Base-by-base conservation (phyloP, 805 yeast species). In the Lachancea nothofagi region DNA sequence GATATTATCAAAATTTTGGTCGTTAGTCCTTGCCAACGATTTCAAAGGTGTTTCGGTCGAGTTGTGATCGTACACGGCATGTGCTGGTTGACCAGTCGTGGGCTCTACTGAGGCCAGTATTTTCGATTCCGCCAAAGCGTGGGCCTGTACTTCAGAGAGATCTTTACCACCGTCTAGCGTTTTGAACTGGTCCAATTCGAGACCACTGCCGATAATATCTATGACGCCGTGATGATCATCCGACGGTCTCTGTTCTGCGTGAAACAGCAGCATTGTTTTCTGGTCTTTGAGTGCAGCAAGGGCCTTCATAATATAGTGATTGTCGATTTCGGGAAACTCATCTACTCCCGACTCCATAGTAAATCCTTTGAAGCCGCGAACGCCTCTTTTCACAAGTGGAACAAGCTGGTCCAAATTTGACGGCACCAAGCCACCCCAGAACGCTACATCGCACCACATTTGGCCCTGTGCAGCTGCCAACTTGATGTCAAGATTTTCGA, bases 351-450 rank as follows among this genome's bases (percentile, higher is more conserved):
- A 81, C 49, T 89, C 95, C 54, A 89, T 87, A 65, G 90, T 63
- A 53, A 89, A 90, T 23, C 95, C 93, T 60, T 89, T 89, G 68
- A 89, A 89, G 1, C 97, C 97, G 31, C 96, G 71, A 5, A 90
- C 96, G 35, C 97, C 97, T 46, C 84, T 78, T 42, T 78, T 64
- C 44, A 88, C 79, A 54, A 89, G 70, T 0, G 96, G 95, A 17
- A 72, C 67, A 48, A 89, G 68, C 50, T 85, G 79, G 8, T 70
- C 64, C 41, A 82, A 55, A 60, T 89, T 89, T 44, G 71, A 73
- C 6, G 97, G 97, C 28, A 89, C 77, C 44, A 89, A 67, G 1
- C 97, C 97, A 37, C 97, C 97, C 97, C 97, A 90, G 59, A 90
- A 88, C 0, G 88, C 97, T 6, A 83, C 85, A 57, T 89, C 96